A percentile compares a stretch with the other conserved stretches of the same genome.
Evolutionary conservation across 2,329 filamentous ascomycete genomes (phyloP).

Genomic region (Curvularia lunata): DNA sequence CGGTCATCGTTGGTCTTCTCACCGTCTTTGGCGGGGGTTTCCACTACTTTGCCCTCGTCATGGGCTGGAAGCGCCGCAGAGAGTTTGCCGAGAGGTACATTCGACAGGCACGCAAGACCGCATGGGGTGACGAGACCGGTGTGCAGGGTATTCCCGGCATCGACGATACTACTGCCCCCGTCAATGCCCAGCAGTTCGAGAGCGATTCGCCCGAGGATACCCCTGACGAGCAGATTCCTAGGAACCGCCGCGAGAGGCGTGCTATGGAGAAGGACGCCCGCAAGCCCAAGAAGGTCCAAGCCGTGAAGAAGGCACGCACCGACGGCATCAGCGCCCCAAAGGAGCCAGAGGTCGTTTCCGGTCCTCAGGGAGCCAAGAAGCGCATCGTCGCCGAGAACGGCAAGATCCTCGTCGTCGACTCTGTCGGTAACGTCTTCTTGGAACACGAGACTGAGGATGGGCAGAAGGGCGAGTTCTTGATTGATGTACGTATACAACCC

Average conservation of each 20-base stretch:
- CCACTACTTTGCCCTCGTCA: slow-evolving; percentile 84
- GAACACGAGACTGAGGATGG: slow-evolving; percentile 91
- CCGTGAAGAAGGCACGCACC: slow-evolving; percentile 63
- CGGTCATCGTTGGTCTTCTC: slow-evolving; percentile 82
- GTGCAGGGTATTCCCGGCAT: slow-evolving; percentile 70
- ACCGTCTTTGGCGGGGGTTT: slow-evolving; percentile 80
- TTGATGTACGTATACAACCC: slow-evolving; percentile 69
- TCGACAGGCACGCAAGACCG: slow-evolving; percentile 82
- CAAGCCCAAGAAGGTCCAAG: slow-evolving; percentile 62
- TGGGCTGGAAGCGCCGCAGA: slow-evolving; percentile 86
- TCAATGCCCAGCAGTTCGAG: slow-evolving; percentile 40
- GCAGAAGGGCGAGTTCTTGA: slow-evolving; percentile 78
- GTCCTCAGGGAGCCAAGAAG: slow-evolving; percentile 79
- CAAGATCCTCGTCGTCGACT: slow-evolving; percentile 92
- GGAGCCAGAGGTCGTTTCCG: slow-evolving; percentile 58
- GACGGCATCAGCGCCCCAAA: slow-evolving; percentile 62
- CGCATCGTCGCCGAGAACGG: slow-evolving; percentile 92
- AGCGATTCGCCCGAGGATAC: slow-evolving; percentile 28
- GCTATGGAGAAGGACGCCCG: slow-evolving; percentile 85
- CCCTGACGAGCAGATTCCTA: slow-evolving; percentile 62
- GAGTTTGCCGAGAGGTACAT: slow-evolving; percentile 94
- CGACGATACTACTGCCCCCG: slow-evolving; percentile 49
- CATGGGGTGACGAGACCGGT: slow-evolving; percentile 83
- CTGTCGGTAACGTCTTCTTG: slow-evolving; percentile 89
- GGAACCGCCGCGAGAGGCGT: slow-evolving; percentile 84